Evolutionary conservation across 306 rosid species (phyloP).

Genomic region (Canavalia ensiformis): DNA sequence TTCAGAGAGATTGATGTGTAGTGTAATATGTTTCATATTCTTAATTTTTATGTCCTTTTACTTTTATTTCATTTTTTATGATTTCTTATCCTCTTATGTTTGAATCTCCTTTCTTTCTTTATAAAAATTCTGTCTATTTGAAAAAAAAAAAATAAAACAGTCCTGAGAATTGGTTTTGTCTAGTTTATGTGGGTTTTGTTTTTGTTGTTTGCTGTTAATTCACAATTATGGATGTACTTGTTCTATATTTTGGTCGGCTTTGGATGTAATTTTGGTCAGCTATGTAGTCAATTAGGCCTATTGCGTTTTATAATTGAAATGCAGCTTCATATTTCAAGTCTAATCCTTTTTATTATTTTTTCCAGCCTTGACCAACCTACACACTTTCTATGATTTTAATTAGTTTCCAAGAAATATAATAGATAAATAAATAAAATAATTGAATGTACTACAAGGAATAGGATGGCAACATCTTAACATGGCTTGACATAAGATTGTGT

Average conservation of each 20-base stretch:
- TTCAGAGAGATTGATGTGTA: neutral
- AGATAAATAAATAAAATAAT: too few relatives aligned
- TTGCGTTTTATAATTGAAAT: too few relatives aligned
- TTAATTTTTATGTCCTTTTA: neutral
- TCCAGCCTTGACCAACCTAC: too few relatives aligned
- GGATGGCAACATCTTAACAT: too few relatives aligned
- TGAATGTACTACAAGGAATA: too few relatives aligned
- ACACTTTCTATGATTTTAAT: too few relatives aligned
- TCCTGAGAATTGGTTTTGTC: neutral
- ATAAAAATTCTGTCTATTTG: too few relatives aligned
- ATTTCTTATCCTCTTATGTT: neutral
- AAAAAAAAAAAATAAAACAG: neutral
- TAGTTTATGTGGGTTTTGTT: neutral
- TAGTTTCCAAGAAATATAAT: too few relatives aligned
- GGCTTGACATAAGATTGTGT: too few relatives aligned
- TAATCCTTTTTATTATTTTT: too few relatives aligned
- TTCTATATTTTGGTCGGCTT: neutral
- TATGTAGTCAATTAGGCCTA: too few relatives aligned
- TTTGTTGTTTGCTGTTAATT: neutral
- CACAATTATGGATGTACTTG: neutral
- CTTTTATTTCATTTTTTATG: neutral
- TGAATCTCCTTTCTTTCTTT: neutral
- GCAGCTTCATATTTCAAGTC: too few relatives aligned
- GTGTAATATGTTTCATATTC: neutral
- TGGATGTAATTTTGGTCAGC: slow-evolving; percentile 6